Evolutionary conservation across 2,329 filamentous ascomycete species (phyloP).

Genomic region (Eurotiales sp.): DNA sequence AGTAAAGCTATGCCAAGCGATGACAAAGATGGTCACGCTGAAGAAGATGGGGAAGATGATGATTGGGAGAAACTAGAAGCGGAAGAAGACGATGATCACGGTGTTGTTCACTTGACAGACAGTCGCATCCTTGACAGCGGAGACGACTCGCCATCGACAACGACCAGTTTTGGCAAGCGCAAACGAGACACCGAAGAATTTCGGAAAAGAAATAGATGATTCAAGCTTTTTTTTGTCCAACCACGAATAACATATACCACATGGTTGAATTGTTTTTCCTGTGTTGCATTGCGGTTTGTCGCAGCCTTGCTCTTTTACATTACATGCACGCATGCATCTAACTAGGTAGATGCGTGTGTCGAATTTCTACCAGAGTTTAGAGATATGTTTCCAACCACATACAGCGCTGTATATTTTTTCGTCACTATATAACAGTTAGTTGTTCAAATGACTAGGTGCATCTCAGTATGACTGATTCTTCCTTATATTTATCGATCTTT

Average conservation of each 20-base stretch:
- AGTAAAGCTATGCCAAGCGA: background rate
- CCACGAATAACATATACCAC: background rate
- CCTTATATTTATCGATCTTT: background rate
- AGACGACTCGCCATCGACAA: slow-evolving; percentile 15
- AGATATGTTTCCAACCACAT: too few relatives aligned
- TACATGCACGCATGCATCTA: slow-evolving; percentile 1
- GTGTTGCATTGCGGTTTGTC: background rate
- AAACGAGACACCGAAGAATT: slow-evolving; percentile 17
- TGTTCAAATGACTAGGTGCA: too few relatives aligned
- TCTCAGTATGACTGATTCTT: background rate
- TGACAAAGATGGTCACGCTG: slow-evolving; percentile 2
- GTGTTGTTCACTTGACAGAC: slow-evolving; percentile 29
- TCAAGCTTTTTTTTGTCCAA: background rate
- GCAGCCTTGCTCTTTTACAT: too few relatives aligned
- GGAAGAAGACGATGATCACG: slow-evolving; percentile 33
- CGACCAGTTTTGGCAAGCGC: slow-evolving; percentile 11
- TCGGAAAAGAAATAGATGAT: background rate
- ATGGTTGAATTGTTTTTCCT: background rate
- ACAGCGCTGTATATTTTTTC: too few relatives aligned
- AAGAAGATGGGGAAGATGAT: slow-evolving; percentile 31
- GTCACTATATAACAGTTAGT: too few relatives aligned
- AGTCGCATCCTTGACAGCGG: slow-evolving; percentile 28
- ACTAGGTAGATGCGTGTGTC: slow-evolving; percentile 5
- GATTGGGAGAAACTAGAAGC: slow-evolving; percentile 42
- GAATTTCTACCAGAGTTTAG: too few relatives aligned